A percentile compares a stretch with the other conserved stretches of the same genome.
Conservation (phyloP, 2,329 filamentous ascomycete species). For the Xylariaceae sp. region DNA sequence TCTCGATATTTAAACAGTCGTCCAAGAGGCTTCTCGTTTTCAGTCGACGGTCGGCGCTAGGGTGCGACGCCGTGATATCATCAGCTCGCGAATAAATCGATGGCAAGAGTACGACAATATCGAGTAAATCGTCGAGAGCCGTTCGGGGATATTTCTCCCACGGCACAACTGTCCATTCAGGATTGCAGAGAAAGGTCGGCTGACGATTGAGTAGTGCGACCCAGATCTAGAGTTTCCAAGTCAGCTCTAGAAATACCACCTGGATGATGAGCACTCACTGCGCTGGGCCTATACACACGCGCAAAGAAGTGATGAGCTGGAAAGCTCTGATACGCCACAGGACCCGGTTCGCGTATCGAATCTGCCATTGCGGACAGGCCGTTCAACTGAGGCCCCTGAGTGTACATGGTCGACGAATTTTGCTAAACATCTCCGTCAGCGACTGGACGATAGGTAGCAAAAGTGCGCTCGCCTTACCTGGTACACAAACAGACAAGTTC, state of each 20-base stretch:
- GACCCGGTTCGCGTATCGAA: conserved; percentile 39
- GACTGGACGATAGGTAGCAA: background rate
- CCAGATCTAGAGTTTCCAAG: conserved; percentile 22
- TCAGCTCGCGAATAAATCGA: conserved; percentile 44
- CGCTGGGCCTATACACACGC: conserved; percentile 48
- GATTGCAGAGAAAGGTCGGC: conserved; percentile 45
- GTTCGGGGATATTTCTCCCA: conserved; percentile 50
- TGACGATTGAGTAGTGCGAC: conserved; percentile 46
- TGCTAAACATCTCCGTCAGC: conserved; percentile 34
- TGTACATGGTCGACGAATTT: conserved; percentile 37
- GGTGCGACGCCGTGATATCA: conserved; percentile 35
- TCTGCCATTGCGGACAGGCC: conserved; percentile 34
- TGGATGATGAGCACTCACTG: conserved; percentile 37
- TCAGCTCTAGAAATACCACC: conserved; percentile 12
- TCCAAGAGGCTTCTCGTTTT: conserved; percentile 45
- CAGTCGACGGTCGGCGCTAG: conserved; percentile 39
- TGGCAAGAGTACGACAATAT: conserved; percentile 45
- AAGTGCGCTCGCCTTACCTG: conserved; percentile 38
- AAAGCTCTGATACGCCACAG: conserved; percentile 44
- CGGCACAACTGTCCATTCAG: conserved; percentile 48
- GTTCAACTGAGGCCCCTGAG: conserved; percentile 35
- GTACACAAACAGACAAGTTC: conserved; percentile 48
- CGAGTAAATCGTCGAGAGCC: conserved; percentile 47
- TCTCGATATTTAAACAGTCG: conserved; percentile 44
- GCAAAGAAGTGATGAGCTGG: conserved; percentile 55